These are phyloP conservation scores for Paxillus rubicundulus DNA, from an alignment of 768 basidiomycete genomes.

Conservation along the genomic window DNA sequence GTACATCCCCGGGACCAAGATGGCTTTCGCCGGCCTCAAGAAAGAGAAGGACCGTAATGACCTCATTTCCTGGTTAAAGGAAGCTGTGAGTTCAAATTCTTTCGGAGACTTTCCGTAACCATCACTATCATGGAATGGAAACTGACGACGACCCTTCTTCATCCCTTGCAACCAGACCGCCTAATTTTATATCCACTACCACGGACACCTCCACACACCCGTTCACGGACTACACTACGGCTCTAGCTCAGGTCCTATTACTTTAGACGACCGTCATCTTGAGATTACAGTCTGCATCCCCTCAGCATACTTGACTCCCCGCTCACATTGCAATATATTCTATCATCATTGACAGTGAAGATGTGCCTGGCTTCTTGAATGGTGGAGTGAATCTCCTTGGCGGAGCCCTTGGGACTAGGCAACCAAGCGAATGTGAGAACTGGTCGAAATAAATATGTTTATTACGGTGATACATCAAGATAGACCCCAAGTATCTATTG, in stretches of 20 bases:
- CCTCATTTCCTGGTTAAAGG: constrained; percentile 82
- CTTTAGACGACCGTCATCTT: constrained; percentile 31
- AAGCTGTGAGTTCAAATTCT: constrained; percentile 48
- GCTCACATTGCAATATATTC: constrained; percentile 26
- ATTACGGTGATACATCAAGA: too few relatives aligned
- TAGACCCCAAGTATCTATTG: too few relatives aligned
- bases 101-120: neutral
- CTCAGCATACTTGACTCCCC: constrained; percentile 24
- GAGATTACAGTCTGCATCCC: constrained; percentile 13
- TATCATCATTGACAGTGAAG: neutral
- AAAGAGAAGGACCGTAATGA: constrained; percentile 98
- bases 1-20: constrained; percentile 97
- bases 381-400: neutral
- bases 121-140: neutral
- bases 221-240: constrained; percentile 25
- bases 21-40: constrained; percentile 98
- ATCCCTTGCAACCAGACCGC: constrained; percentile 18
- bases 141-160: neutral
- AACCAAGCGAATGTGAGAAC: too few relatives aligned
- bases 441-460: too few relatives aligned
- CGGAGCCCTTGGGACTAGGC: too few relatives aligned
- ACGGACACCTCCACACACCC: constrained; percentile 10
- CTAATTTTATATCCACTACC: constrained; percentile 19
- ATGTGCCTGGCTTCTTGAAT: neutral
- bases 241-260: constrained; percentile 29